These are phyloP conservation scores for Yarrowia galli DNA, from an alignment of 1,139 yeast genomes.

Conservation along the genomic window DNA sequence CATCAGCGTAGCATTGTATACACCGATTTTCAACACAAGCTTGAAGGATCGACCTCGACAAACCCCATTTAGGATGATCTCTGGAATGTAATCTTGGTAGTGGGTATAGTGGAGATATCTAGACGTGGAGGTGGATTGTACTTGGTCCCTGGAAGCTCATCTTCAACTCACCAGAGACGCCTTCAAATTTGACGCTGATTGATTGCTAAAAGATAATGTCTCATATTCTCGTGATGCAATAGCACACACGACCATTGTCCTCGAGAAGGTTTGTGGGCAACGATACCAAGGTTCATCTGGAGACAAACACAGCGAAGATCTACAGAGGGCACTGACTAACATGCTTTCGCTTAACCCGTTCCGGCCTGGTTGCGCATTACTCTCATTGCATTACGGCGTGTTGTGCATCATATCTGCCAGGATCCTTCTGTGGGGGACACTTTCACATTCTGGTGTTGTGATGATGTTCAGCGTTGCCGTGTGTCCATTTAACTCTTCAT, in stretches of 20 bases:
- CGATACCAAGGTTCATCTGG: not conserved
- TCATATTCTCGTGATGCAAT: not conserved
- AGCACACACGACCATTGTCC: slow-evolving; percentile 15
- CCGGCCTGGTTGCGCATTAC: slow-evolving; percentile 2
- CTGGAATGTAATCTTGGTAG: not conserved
- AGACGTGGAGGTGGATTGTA: too few species aligned
- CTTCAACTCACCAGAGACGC: too few species aligned
- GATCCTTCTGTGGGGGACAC: not conserved
- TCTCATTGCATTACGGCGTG: not conserved
- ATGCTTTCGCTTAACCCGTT: slow-evolving; percentile 17
- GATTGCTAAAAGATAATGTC: not conserved
- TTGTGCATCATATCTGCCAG: not conserved
- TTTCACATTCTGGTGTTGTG: not conserved
- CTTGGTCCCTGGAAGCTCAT: too few species aligned
- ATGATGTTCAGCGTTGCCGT: too few species aligned
- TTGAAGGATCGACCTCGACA: slow-evolving; percentile 4
- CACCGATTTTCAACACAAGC: slow-evolving; percentile 8
- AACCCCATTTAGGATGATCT: not conserved
- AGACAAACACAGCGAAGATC: not conserved
- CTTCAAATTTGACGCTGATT: not conserved
- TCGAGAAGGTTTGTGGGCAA: not conserved
- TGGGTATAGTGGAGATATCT: too few species aligned
- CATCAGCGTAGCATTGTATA: slow-evolving; percentile 6
- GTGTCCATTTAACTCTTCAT: too few species aligned
- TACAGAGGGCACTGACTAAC: slow-evolving; percentile 8